Evolutionary conservation across 805 yeast species (phyloP), one percentile per base, ranked within the genome.

Genomic region (Candida odintsovae): DNA sequence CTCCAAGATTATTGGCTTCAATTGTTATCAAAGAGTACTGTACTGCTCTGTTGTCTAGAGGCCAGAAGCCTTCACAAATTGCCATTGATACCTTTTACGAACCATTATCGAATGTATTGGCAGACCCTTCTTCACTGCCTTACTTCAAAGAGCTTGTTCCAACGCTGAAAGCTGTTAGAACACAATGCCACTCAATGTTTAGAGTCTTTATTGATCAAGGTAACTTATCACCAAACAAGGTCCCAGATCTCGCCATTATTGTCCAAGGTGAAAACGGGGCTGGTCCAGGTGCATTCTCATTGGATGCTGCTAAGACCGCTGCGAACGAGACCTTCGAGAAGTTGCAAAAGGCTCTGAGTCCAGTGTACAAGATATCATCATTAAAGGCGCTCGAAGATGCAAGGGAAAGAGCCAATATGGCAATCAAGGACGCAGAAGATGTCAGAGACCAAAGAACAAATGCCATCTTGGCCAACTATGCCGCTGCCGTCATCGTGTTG

Each of bases 201-300:
- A 81, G 83, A 45, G 80, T 89, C 1, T 87, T 94, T 64, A 77
- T 82, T 36, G 89, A 83, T 42, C 77, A 73, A 28, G 97, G 92
- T 5, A 85, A 83, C 63, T 64, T 92, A 19, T 73, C 92, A 1
- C 76, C 80, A 12, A 71, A 76, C 19, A 84, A 83, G 59, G 63
- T 89, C 6, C 97, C 97, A 0, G 86, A 82, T 45, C 64, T 94
- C 18, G 94, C 99, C 0, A 82, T 90, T 6, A 81, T 90, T 10
- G 97, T 92, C 4, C 92, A 90, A 64, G 99, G 99, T 31, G 98
- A 94, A 61, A 73, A 80, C 1, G 95, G 87, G 49, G 96, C 97
- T 2, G 97, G 97, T 2, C 89, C 95, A 1, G 90, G 84, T 56
- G 98, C 97, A 0, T 94, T 94, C 66, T 78, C 89, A 15, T 63